Evolutionary conservation across 2,329 filamentous ascomycete species (phyloP), one percentile per base, ranked within the genome.

Genomic region (Ciborinia camelliae): DNA sequence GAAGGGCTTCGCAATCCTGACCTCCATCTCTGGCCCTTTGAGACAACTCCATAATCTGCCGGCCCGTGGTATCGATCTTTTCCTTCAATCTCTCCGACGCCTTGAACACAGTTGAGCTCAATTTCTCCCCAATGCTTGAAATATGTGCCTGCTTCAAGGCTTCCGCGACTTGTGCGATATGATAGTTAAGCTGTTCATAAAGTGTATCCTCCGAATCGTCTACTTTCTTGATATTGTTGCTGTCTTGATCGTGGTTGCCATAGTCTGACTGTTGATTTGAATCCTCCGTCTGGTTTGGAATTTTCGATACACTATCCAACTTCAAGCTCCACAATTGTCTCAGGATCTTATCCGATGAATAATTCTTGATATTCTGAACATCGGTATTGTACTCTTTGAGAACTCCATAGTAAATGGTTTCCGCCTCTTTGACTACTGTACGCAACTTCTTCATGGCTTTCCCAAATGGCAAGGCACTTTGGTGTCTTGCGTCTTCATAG

Each of bases 321-420:
- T 68, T 69, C 23, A 60, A 60, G 14, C 39, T 23, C 70, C 70
- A 72, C 8, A 72, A 26, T 15, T 64, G 28, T 7, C 62, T 65
- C 30, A 70, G 7, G 6, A 69, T 65, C 3, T 64, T 45, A 18
- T 58, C 50, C 5, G 60, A 50, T 4, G 69, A 66, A 48, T 71
- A 71, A 23, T 62, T 55, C 18, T 69, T 66, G 39, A 70, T 60
- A 5, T 41, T 23, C 0, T 32, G 18, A 12, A 70, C 57, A 23
- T 72, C 71, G 5, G n/a, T 45, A n/a, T 71, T 65, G 43, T 64
- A 72, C 3, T 63, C 57, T n/a, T 41, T 39, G 23, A 65, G 52
- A 32, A 74, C 71, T 15, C 60, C 48, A 7, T 62, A 66, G 64
- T 72, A 73, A 54, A 70, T 69, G 10, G 61, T 39, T 20, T 68